A percentile compares a stretch with the other conserved stretches of the same genome.
phyloP scores from a whole-genome alignment of 108 stramenopile species.

The Fragilaria crotonensis region DNA sequence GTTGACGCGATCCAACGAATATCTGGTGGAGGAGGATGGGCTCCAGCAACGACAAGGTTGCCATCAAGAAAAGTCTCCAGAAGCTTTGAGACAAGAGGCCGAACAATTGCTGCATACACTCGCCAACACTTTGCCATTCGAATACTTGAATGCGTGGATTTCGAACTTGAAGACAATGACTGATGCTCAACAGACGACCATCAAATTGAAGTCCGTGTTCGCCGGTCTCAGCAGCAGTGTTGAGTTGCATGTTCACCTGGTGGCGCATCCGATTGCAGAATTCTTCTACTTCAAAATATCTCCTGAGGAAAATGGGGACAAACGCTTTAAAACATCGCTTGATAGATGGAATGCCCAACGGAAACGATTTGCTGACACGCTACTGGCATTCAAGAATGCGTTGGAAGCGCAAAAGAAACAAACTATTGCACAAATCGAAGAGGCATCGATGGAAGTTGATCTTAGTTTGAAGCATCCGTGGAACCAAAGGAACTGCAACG shows the following conservation, averaged over 20 bases:
- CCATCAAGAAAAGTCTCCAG: not conserved
- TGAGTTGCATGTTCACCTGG: not conserved
- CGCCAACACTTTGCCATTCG: not conserved
- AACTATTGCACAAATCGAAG: not conserved
- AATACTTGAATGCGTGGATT: too few species aligned
- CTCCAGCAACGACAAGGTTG: too few species aligned
- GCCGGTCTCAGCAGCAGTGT: not conserved
- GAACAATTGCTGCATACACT: not conserved
- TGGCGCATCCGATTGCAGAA: not conserved
- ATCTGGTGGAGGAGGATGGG: too few species aligned
- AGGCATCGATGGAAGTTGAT: not conserved
- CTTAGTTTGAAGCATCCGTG: not conserved
- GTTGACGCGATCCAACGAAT: too few species aligned
- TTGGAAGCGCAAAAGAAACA: too few species aligned
- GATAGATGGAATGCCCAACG: not conserved
- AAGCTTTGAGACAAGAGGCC: not conserved
- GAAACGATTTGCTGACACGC: not conserved
- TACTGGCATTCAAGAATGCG: not conserved
- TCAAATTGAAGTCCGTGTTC: not conserved
- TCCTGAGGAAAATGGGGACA: not conserved
- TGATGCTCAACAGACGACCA: not conserved
- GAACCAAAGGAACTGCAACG: not conserved
- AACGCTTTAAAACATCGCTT: not conserved
- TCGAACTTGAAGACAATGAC: not conserved
- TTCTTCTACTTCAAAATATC: not conserved